Evolutionary conservation across 768 basidiomycete species (phyloP), one percentile per base, ranked within the genome.

Genomic region (Xerocomellus chrysenteron): DNA sequence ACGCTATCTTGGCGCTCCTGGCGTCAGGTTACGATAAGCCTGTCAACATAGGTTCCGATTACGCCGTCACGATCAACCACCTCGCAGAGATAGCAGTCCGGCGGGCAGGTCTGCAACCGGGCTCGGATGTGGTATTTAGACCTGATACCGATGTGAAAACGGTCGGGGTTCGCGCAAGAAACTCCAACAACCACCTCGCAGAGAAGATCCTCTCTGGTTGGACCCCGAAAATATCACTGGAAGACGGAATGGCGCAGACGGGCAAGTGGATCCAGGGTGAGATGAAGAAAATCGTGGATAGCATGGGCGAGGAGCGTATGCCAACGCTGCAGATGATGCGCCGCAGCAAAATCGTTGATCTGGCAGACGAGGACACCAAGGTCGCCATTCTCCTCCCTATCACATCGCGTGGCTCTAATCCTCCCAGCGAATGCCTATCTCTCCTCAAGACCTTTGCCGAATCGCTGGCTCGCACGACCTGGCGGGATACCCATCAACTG

Each of bases 381-480:
- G 82, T 84, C 60, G 84, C 79, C 2, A 73, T 85, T 41, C 72
- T 85, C 3, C 76, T 86, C 9, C 84, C 84, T 2, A 76, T 86
- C 60, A 85, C 84, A 1, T 85, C 83, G 9, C 74, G 79, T 1
- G 78, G 80, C 5, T 65, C 66, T 0, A 32, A 56, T 2, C 56
- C 66, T 5, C 75, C 75, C 0, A 54, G 59, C 1, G 63, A 73
- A 37, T 84, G 82, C 54, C 68, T 84, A 8, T 57, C 64, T 4
- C 71, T 78, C 36, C 76, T 86, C 6, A 26, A 50, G 4, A 41
- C 12, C 0, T 85, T 85, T 60, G 75, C 78, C 0, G 52, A 61
- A 19, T 82, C 81, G 4, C 67, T 85, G 16, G 39, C 63, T 5
- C 62, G 64, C 13, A 83, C 84, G 2, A 84, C 83, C 0, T 75